These are phyloP conservation scores for Arachis hypogaea DNA, from an alignment of 306 rosid genomes.

Conservation along the genomic window DNA sequence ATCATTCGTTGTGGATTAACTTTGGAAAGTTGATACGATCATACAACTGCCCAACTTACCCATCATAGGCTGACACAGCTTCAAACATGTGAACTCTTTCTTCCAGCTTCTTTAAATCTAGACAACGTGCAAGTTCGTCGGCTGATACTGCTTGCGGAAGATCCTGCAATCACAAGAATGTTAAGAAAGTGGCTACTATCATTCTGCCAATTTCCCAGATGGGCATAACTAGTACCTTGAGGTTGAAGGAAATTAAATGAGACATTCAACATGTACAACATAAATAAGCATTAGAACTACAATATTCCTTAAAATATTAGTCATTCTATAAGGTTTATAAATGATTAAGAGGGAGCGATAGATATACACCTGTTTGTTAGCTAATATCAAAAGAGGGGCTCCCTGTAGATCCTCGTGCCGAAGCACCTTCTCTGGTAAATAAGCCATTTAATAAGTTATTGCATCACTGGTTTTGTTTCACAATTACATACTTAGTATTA, in stretches of 20 bases:
- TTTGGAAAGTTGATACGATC: slow-evolving; percentile 27
- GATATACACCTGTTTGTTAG: slow-evolving; percentile 88
- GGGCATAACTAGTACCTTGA: slow-evolving; percentile 9
- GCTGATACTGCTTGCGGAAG: slow-evolving; percentile 78
- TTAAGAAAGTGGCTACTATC: slow-evolving; percentile 12
- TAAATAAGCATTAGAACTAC: slow-evolving; percentile 9
- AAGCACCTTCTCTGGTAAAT: slow-evolving; percentile 83
- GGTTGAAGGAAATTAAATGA: slow-evolving; percentile 21
- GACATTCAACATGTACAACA: slow-evolving; percentile 15
- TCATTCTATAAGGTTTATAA: slow-evolving; percentile 5
- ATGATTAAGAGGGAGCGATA: neutral
- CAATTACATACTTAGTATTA: slow-evolving; percentile 28
- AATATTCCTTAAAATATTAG: neutral
- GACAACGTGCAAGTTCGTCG: slow-evolving; percentile 83
- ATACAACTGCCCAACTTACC: slow-evolving; percentile 55
- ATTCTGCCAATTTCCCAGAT: slow-evolving; percentile 6
- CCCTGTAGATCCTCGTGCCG: slow-evolving; percentile 97
- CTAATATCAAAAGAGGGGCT: slow-evolving; percentile 92
- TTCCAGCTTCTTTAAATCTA: slow-evolving; percentile 94
- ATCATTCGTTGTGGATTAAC: slow-evolving; percentile 17
- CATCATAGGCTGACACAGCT: slow-evolving; percentile 93
- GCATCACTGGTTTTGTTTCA: neutral
- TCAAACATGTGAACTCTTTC: slow-evolving; percentile 95
- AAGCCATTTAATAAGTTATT: slow-evolving; percentile 44
- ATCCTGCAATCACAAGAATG: slow-evolving; percentile 63